A percentile compares a stretch with the other conserved stretches of the same genome.
These are phyloP conservation scores for Cardamine resedifolia DNA, from an alignment of 345 rosid species.

Conservation along the genomic window DNA sequence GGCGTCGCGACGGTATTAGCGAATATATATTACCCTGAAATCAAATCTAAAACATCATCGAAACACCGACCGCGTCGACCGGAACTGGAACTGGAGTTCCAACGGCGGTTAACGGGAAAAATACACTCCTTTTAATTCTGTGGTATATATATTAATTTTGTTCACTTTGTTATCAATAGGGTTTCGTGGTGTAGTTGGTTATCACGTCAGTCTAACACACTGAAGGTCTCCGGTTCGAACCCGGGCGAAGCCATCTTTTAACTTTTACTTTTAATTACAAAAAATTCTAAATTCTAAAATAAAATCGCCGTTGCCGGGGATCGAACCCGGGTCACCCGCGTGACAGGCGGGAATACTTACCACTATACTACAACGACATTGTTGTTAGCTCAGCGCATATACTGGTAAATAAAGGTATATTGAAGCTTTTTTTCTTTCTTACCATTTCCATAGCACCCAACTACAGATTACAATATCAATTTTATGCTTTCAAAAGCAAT, in stretches of 20 bases:
- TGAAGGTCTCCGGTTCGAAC: slow-evolving; percentile 96
- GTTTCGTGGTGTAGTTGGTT: slow-evolving; percentile 99
- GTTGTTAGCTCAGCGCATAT: too few relatives aligned
- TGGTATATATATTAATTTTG: not conserved
- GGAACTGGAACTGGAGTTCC: not conserved
- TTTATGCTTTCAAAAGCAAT: not conserved
- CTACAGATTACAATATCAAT: too few relatives aligned
- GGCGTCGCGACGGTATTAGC: not conserved
- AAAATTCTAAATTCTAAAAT: too few relatives aligned
- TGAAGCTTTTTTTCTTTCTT: too few relatives aligned
- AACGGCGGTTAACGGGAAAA: too few relatives aligned
- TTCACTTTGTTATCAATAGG: not conserved
- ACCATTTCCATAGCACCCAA: too few relatives aligned
- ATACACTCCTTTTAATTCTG: not conserved
- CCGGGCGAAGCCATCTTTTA: slow-evolving; percentile 97
- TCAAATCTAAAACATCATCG: not conserved
- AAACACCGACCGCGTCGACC: not conserved
- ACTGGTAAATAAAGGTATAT: too few relatives aligned
- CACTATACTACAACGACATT: slow-evolving; percentile 86
- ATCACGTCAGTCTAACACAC: slow-evolving; percentile 99
- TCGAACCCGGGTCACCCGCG: slow-evolving; percentile 99
- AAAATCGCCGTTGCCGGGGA: slow-evolving; percentile 88
- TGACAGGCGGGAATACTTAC: slow-evolving; percentile 98
- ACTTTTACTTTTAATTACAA: too few relatives aligned
- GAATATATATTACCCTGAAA: not conserved